Evolutionary conservation across 1,284 basidiomycete genomes (phyloP).

Genomic region (Fomitopsis palustris): DNA sequence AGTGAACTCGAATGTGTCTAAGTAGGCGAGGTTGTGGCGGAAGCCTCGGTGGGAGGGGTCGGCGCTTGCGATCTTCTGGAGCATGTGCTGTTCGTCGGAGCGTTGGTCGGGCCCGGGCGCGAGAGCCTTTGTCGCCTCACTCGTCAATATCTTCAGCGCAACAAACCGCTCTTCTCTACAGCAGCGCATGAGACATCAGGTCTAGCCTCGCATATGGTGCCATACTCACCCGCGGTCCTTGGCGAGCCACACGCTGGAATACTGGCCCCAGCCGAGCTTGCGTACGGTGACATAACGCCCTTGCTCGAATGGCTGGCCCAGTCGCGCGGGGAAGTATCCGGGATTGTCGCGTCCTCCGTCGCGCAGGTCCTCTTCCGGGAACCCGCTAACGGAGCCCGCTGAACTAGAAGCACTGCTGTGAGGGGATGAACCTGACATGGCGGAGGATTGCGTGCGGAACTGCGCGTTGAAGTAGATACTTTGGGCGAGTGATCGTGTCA

Average conservation of each 20-base stretch:
- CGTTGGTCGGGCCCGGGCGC: conserved; percentile 38
- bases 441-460: too few relatives aligned
- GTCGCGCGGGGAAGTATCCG: conserved; percentile 10
- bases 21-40: conserved; percentile 4
- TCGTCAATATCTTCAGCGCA: conserved; percentile 46
- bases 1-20: conserved; percentile 10
- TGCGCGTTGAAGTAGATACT: too few relatives aligned
- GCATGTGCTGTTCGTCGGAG: conserved; percentile 8
- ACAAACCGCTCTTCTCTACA: conserved; percentile 39
- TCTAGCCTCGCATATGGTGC: conserved; percentile 32
- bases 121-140: conserved; percentile 31
- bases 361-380: conserved; percentile 11
- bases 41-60: conserved; percentile 8
- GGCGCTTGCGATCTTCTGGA: conserved; percentile 8
- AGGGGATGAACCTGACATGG: not conserved
- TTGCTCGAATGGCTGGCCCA: conserved; percentile 5
- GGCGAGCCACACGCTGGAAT: conserved; percentile 28
- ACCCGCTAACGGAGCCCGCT: conserved; percentile 6
- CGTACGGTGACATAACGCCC: conserved; percentile 14
- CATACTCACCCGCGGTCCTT: conserved; percentile 13
- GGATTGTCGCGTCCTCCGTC: conserved; percentile 6
- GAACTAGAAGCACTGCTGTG: conserved; percentile 2
- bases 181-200: too few relatives aligned
- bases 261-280: conserved; percentile 48
- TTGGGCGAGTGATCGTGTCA: too few relatives aligned